Conservation (phyloP, 441 rosid genomes). For the Hura crepitans region DNA sequence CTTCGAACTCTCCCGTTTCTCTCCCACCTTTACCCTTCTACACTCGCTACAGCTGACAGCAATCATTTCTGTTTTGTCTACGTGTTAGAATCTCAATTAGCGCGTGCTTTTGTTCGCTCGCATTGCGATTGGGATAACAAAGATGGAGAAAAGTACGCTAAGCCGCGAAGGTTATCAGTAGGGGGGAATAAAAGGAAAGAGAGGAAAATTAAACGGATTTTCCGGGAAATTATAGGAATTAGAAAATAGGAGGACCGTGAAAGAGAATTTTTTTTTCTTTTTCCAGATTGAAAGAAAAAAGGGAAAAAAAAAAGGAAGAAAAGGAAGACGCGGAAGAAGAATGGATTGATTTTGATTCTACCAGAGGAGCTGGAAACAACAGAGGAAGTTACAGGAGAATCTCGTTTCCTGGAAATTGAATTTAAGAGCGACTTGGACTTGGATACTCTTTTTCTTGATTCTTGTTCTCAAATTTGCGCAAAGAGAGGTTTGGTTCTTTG, state of each 20-base stretch:
- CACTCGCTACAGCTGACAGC: background rate
- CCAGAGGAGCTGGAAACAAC: background rate
- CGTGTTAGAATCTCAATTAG: background rate
- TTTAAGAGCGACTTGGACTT: background rate
- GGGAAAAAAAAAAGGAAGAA: background rate
- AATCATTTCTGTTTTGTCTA: background rate
- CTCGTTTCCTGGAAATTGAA: slow-evolving; percentile 20
- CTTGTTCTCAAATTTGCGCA: background rate
- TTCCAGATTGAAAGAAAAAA: too few species aligned
- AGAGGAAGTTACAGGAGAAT: background rate
- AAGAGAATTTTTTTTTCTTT: too few species aligned
- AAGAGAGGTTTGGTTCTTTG: slow-evolving; percentile 5
- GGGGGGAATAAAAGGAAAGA: background rate
- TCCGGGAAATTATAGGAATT: slow-evolving; percentile 7
- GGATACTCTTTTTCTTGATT: background rate
- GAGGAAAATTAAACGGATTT: slow-evolving; percentile 22
- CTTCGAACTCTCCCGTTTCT: too few species aligned
- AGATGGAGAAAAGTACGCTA: background rate
- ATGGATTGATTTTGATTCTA: too few species aligned
- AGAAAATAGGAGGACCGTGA: background rate
- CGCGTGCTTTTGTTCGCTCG: background rate
- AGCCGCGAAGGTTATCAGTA: too few species aligned
- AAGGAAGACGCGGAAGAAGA: too few species aligned
- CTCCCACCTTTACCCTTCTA: too few species aligned
- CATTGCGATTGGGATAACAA: too few species aligned